A percentile compares a stretch with the other conserved stretches of the same genome.
Conservation (phyloP, 148 eudicot genomes). For the Fallopia convolvulus region DNA sequence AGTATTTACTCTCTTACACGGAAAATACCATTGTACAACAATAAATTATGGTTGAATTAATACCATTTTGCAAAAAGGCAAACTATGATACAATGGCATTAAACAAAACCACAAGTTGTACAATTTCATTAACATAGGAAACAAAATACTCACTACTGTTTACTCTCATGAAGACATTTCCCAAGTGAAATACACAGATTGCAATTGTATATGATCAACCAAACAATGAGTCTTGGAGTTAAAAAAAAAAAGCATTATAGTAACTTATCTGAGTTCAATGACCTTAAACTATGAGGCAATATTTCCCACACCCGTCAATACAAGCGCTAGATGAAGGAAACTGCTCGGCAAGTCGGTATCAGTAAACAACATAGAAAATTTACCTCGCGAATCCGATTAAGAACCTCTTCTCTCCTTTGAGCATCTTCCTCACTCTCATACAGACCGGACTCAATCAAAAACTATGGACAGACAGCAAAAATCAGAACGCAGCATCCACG, state of each 20-base stretch:
- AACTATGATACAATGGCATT: not conserved
- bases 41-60: not conserved
- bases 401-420: conserved; percentile 48
- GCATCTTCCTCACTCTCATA: conserved; percentile 50
- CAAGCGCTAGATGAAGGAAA: not conserved
- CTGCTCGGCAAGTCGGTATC: not conserved
- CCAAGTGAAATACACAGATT: too few species aligned
- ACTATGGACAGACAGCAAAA: conserved; percentile 17
- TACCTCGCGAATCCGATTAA: conserved; percentile 54
- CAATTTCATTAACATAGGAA: not conserved
- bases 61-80: not conserved
- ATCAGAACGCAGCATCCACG: not conserved
- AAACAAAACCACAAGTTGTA: not conserved
- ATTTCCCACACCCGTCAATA: not conserved
- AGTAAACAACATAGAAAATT: conserved; percentile 3
- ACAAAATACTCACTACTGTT: too few species aligned
- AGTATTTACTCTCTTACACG: not conserved
- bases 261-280: not conserved
- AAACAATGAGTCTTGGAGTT: not conserved
- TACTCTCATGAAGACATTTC: too few species aligned
- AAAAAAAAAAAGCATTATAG: not conserved
- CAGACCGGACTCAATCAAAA: conserved; percentile 46
- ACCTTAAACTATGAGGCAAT: not conserved
- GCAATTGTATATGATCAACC: not conserved
- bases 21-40: not conserved